These are phyloP conservation scores for Pontederia crassipes DNA, from an alignment of 176 grass and related monocot genomes.

Conservation along the genomic window DNA sequence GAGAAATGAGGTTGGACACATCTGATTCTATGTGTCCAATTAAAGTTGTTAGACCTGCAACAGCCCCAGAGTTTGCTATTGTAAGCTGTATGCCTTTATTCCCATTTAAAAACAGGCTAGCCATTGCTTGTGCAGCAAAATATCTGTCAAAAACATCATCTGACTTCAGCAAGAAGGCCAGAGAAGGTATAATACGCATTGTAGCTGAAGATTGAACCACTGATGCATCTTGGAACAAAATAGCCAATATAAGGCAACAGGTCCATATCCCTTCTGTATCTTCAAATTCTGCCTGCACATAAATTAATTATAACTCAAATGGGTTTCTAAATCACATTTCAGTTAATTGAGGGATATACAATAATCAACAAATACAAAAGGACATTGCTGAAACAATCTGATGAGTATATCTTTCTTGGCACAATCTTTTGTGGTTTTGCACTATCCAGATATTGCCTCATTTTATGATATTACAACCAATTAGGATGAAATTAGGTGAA, in stretches of 20 bases:
- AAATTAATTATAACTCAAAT: slow-evolving; percentile 8
- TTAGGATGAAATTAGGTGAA: no score
- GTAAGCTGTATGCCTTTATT: slow-evolving; percentile 64
- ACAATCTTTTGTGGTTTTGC: no score
- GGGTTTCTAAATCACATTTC: no score
- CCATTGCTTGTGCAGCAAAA: slow-evolving; percentile 85
- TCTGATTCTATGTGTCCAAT: slow-evolving; percentile 72
- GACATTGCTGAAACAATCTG: no score
- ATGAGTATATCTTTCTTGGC: no score
- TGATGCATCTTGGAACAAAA: slow-evolving; percentile 73
- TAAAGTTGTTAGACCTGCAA: slow-evolving; percentile 59
- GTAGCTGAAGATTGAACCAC: slow-evolving; percentile 68
- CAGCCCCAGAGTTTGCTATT: slow-evolving; percentile 85
- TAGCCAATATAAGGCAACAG: slow-evolving; percentile 74
- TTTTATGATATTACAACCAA: no score
- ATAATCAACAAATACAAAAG: no score
- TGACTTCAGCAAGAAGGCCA: slow-evolving; percentile 74
- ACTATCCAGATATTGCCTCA: no score
- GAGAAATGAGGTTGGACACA: slow-evolving; percentile 46
- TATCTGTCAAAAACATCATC: slow-evolving; percentile 57
- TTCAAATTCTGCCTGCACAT: slow-evolving; percentile 64
- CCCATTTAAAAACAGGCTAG: slow-evolving; percentile 72
- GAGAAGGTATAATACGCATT: slow-evolving; percentile 53
- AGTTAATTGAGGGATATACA: no score
- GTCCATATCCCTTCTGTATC: slow-evolving; percentile 72